Conservation (phyloP, 140 eudicot species). For the Ambrosia hybrid region DNA sequence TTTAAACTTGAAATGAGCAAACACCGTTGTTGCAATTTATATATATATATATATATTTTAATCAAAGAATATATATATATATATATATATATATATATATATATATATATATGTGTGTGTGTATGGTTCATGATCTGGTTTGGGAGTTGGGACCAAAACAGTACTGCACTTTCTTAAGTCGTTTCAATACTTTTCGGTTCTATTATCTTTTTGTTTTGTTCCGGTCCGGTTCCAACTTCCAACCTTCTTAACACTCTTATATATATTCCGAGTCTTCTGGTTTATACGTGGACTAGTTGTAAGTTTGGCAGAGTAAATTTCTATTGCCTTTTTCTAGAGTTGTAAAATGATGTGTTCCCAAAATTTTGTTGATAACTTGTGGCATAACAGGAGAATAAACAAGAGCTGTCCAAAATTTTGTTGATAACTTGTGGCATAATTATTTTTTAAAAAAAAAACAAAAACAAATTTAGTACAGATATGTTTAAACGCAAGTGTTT, state of each 20-base stretch:
- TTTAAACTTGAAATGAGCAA: too few species aligned
- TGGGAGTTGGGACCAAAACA: background rate
- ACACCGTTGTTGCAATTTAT: too few species aligned
- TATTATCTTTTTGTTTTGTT: background rate
- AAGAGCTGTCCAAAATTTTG: conserved; percentile 53
- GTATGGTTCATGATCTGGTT: background rate
- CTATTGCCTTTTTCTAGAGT: background rate
- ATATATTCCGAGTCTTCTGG: background rate
- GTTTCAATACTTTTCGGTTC: background rate
- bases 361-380: background rate
- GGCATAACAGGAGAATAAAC: conserved; percentile 65
- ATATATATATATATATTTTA: too few species aligned
- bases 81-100: too few species aligned
- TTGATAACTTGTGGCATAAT: too few species aligned
- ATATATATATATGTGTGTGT: too few species aligned
- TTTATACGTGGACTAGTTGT: background rate
- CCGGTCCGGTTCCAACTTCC: background rate
- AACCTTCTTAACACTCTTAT: background rate
- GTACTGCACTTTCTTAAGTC: background rate
- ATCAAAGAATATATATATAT: too few species aligned
- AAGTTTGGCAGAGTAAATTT: background rate
- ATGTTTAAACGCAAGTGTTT: too few species aligned
- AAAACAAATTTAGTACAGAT: too few species aligned
- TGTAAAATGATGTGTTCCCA: conserved; percentile 1
- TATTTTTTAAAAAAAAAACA: too few species aligned